Base-by-base conservation (phyloP, 257 asterid genomes). In the Ligustrum vulgare region DNA sequence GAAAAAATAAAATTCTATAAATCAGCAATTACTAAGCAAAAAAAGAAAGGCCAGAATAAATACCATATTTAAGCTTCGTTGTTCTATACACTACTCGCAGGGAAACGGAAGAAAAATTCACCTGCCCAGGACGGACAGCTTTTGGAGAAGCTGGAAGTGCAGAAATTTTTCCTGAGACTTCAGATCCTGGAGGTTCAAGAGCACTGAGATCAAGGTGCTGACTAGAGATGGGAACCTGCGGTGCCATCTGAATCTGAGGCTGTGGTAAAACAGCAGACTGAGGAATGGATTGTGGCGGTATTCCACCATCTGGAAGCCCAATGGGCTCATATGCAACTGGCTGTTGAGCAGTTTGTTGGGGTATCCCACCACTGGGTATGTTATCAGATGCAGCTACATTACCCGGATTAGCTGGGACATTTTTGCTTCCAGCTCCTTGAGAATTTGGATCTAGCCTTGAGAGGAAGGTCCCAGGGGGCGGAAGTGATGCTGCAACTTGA, bases 101-200 rank as follows among this genome's bases (percentile, higher is more conserved):
- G 49, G 51, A 39, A 72, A 37, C 43, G 67, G 49, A 77, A 79
- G 70, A 71, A 72, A 36, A 74, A 80, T 74, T 71, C 80, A 93
- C 99, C 93, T 87, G 98, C 45, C 99, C 99, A 74, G 98, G 99
- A 63, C 98, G 99, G 74, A 93, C 97, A 77, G 98, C 86, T 86
- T 79, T 93, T 65, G 98, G 98, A 84, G 99, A 89, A 86, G 86
- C 84, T 11, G 98, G 79, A 34, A 80, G 93, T 49, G 89, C 88
- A 75, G 87, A 78, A 72, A 85, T 74, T 79, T 81, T 85, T 72
- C 88, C 89, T 66, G 97, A 79, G 13, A 80, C 65, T 70, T 69
- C 83, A 43, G 96, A 83, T 65, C 98, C 98, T 23, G 95, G 87
- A 85, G 77, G 87, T 86, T 93, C 99, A 79, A 95, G 97, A 75